phyloP scores from a whole-genome alignment of 192 early-diverging fungal species.

The Rhizophagus clarus region DNA sequence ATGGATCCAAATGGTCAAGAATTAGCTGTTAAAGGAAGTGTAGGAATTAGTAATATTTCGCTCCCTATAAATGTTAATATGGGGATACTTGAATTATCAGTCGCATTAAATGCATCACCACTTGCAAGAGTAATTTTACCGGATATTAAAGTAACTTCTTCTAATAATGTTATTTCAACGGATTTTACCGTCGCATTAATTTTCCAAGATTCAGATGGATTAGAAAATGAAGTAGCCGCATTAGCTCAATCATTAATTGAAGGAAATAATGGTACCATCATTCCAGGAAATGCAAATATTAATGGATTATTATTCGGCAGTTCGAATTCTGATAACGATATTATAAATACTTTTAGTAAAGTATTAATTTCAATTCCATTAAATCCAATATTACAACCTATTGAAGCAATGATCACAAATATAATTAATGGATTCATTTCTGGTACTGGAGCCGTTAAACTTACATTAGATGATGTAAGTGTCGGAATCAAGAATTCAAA shows the following conservation, averaged over 20 bases:
- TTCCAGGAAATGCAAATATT: conserved; percentile 1
- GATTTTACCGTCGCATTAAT: background rate
- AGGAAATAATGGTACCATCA: background rate
- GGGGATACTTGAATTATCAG: background rate
- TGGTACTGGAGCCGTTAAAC: background rate
- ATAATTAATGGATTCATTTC: background rate
- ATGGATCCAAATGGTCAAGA: background rate
- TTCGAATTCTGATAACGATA: background rate
- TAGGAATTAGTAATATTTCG: background rate
- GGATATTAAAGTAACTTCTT: background rate
- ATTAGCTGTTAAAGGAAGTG: background rate
- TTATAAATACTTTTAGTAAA: background rate
- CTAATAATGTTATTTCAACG: background rate
- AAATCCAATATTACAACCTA: background rate
- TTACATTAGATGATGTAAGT: background rate
- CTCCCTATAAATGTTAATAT: background rate
- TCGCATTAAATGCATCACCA: background rate
- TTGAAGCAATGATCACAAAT: background rate
- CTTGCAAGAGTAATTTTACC: background rate
- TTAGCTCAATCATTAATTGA: background rate
- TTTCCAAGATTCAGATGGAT: conserved; percentile 2
- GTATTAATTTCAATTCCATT: background rate
- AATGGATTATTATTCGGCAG: background rate
- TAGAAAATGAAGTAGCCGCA: background rate
- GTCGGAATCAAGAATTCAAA: background rate